These are phyloP conservation scores for Boletus fagicola DNA, from an alignment of 768 basidiomycete genomes.

Conservation along the genomic window DNA sequence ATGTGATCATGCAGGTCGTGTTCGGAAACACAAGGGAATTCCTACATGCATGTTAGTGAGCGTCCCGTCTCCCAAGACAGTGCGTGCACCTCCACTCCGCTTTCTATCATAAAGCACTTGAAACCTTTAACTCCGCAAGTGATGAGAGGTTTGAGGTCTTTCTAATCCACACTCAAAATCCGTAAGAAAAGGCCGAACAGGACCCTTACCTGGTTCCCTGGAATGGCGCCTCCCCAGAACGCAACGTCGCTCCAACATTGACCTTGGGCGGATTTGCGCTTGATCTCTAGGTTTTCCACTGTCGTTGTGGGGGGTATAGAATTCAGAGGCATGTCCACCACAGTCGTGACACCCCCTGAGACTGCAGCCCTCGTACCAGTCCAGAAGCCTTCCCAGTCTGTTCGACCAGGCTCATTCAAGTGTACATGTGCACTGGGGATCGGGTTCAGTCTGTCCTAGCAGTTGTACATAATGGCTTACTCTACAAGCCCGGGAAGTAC, in stretches of 20 bases:
- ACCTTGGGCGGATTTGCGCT: slow-evolving; percentile 65
- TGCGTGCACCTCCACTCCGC: slow-evolving; percentile 79
- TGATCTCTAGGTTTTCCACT: slow-evolving; percentile 65
- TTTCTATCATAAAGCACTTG: slow-evolving; percentile 95
- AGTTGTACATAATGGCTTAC: slow-evolving; percentile 35
- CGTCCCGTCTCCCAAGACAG: slow-evolving; percentile 1
- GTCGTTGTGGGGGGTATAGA: slow-evolving; percentile 96
- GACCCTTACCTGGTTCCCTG: slow-evolving; percentile 72
- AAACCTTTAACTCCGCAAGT: slow-evolving; percentile 87
- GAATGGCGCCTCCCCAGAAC: slow-evolving; percentile 91
- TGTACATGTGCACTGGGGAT: slow-evolving; percentile 78
- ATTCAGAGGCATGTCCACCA: slow-evolving; percentile 98
- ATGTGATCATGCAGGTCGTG: slow-evolving; percentile 68
- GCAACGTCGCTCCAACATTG: slow-evolving; percentile 74
- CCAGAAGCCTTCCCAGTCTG: slow-evolving; percentile 92
- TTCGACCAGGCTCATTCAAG: slow-evolving; percentile 90
- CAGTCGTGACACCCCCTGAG: slow-evolving; percentile 91
- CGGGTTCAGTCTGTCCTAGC: neutral
- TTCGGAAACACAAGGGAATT: slow-evolving; percentile 87
- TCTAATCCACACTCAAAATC: slow-evolving; percentile 38
- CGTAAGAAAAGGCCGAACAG: neutral
- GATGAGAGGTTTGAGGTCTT: slow-evolving; percentile 72
- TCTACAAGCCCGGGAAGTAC: slow-evolving; percentile 82
- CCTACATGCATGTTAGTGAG: slow-evolving; percentile 44
- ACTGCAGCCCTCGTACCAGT: slow-evolving; percentile 90